Evolutionary conservation across 2,329 filamentous ascomycete genomes (phyloP).

Genomic region (Leptographium lundbergii): DNA sequence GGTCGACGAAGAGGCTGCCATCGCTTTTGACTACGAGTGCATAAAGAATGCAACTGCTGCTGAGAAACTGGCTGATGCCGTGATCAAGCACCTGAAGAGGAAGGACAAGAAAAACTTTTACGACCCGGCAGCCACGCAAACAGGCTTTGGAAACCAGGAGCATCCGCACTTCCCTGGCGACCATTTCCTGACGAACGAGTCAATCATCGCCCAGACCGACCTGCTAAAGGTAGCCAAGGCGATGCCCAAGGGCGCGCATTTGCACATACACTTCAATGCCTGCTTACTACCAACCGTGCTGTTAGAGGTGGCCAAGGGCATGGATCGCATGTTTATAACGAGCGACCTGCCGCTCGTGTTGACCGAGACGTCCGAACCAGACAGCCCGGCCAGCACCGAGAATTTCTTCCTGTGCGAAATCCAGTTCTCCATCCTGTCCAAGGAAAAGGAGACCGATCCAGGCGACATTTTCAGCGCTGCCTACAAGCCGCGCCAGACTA

Average conservation of each 20-base stretch:
- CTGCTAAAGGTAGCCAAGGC: constrained; percentile 42
- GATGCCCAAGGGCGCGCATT: constrained; percentile 60
- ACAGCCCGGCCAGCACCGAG: constrained; percentile 17
- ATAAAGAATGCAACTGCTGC: constrained; percentile 17
- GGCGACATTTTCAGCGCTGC: constrained; percentile 32
- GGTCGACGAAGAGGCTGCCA: constrained; percentile 19
- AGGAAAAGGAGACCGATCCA: constrained; percentile 18
- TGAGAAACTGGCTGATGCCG: constrained; percentile 25
- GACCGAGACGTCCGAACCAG: not conserved
- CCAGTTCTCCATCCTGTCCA: constrained; percentile 41
- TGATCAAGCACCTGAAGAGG: constrained; percentile 25
- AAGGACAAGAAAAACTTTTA: constrained; percentile 26
- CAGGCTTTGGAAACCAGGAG: constrained; percentile 28
- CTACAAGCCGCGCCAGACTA: constrained; percentile 30
- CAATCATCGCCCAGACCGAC: constrained; percentile 40
- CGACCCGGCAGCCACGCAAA: constrained; percentile 16
- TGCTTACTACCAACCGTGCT: constrained; percentile 50
- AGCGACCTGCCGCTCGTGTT: constrained; percentile 40
- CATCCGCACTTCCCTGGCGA: constrained; percentile 36
- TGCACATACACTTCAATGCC: constrained; percentile 71
- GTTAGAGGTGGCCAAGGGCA: constrained; percentile 38
- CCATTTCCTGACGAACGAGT: constrained; percentile 44
- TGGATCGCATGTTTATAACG: constrained; percentile 57
- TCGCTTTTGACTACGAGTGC: constrained; percentile 29
- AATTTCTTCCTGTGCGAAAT: constrained; percentile 45